Evolutionary conservation across 495 filamentous ascomycete species (phyloP).

Genomic region (Pyrenopolyporus hunteri): DNA sequence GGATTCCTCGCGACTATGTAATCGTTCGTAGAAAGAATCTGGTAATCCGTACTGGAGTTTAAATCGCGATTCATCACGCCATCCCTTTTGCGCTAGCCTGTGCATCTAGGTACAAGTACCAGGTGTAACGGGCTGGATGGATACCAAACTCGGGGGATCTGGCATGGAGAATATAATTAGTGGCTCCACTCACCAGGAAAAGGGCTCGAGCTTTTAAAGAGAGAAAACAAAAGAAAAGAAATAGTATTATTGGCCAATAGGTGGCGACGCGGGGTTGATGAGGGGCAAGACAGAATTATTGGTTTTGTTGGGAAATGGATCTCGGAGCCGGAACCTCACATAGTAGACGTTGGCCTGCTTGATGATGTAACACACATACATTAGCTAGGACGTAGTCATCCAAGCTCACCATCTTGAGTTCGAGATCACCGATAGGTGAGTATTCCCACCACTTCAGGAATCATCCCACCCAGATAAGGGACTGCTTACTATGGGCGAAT

Average conservation of each 20-base stretch:
- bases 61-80: background rate
- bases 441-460: slow-evolving; percentile 17
- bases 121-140: too few relatives aligned
- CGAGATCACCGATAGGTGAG: background rate
- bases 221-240: background rate
- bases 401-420: background rate
- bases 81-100: background rate
- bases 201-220: background rate
- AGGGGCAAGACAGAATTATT: slow-evolving; percentile 2
- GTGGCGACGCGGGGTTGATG: slow-evolving; percentile 18
- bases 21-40: background rate
- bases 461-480: slow-evolving; percentile 9
- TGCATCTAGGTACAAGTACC: background rate
- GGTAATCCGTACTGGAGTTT: background rate
- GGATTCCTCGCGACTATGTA: too few relatives aligned
- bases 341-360: slow-evolving; percentile 1
- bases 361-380: background rate
- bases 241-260: background rate
- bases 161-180: background rate
- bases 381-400: background rate
- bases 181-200: background rate
- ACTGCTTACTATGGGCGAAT: slow-evolving; percentile 30
- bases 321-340: too few relatives aligned
- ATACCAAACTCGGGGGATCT: slow-evolving; percentile 1
- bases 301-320: slow-evolving; percentile 40